These are phyloP conservation scores for Russula sp. DNA, from an alignment of 768 basidiomycete species.

Conservation along the genomic window DNA sequence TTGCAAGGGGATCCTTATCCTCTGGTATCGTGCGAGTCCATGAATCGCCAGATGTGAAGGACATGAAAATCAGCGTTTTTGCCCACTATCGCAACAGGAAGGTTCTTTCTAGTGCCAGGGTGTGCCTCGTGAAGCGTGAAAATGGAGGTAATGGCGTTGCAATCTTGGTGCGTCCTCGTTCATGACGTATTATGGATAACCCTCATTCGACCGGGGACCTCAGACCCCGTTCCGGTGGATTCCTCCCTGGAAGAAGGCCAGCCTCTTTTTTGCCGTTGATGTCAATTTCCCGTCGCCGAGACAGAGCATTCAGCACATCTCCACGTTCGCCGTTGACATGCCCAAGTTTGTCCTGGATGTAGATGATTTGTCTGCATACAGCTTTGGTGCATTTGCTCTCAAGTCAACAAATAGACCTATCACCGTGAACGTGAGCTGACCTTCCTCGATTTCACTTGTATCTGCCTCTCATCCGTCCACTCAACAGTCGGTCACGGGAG, in stretches of 20 bases:
- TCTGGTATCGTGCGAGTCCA: conserved; percentile 11
- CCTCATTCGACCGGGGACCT: neutral
- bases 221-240: conserved; percentile 9
- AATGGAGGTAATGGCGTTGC: neutral
- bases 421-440: conserved; percentile 1
- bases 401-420: conserved; percentile 7
- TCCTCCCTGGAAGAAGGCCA: neutral
- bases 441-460: neutral
- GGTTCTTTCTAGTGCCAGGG: conserved; percentile 3
- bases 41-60: conserved; percentile 1
- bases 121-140: neutral
- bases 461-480: neutral
- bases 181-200: neutral
- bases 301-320: neutral
- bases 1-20: conserved; percentile 3
- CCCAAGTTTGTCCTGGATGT: neutral
- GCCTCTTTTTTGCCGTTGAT: conserved; percentile 4
- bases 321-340: neutral
- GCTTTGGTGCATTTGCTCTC: neutral
- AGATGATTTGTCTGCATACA: neutral
- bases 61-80: conserved; percentile 5
- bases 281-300: conserved; percentile 4
- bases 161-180: conserved; percentile 5
- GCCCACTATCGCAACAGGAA: neutral
- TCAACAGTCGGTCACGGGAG: neutral